Base-by-base conservation (phyloP, 106 monocot species). In the Alisma plantagoaquatica region DNA sequence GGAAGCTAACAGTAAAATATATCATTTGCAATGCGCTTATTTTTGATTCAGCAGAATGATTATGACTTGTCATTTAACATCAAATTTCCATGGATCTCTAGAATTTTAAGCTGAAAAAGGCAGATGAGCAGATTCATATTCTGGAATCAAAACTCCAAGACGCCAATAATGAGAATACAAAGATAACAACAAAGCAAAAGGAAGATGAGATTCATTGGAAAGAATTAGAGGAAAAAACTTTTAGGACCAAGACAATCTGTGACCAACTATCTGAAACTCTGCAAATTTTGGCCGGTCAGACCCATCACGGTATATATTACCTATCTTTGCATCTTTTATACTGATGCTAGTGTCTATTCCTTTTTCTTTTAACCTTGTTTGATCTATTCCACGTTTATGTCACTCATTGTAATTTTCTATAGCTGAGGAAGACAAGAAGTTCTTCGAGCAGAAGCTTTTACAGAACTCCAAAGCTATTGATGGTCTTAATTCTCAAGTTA, bases 381-480 rank as follows among this genome's bases (percentile, higher is more conserved):
- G 28, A 3, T 27, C 12, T n/a, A 7, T 61, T 30, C 31, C 27
- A 21, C 31, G 12, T n/a, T 31, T 43, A 1, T 14, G 7, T 2
- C 0, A 20, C 46, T 6, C 9, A 25, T 30, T 46, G 23, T 30
- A 47, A 10, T 46, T 16, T 17, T 35, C 70, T 19, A 33, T 65
- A 98, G 98, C 85, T 53, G 98, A 98, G 67, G 76, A 86, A 54
- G 90, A 85, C 73, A 85, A 79, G 66, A 98, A 72, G 45, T 66
- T 68, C 18, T 75, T 85, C 59, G 82, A 86, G 44, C 79, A 70
- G 62, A 98, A 64, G 69, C 43, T 98, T 19, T 53, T 54, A 11
- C 51, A 76, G 19, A 76, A 75, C 59, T 76, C 72, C 16, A 85
- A 82, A 69, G 60, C 48, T 50, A 56, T 98, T 31, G 90, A 82